phyloP scores from a whole-genome alignment of 129 eudicot genomes.

The Chrysanthemum makinoi region DNA sequence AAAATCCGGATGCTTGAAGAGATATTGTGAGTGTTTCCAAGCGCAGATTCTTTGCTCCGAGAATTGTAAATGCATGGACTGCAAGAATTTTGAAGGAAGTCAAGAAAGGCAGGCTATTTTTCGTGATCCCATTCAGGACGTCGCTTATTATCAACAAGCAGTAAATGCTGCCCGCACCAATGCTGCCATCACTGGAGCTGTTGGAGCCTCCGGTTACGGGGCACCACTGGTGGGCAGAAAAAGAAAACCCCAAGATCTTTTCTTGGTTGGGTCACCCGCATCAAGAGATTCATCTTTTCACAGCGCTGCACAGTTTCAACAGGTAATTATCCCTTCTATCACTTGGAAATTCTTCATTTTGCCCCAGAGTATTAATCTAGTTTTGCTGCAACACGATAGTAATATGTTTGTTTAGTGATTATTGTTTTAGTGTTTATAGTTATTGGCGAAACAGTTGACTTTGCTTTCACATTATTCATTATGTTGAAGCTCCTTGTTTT shows the following conservation, averaged over 20 bases:
- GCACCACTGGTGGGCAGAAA: slow-evolving; percentile 42
- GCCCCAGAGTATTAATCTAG: too few species aligned
- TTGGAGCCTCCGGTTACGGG: slow-evolving; percentile 53
- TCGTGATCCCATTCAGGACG: slow-evolving; percentile 34
- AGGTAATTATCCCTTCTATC: slow-evolving; percentile 29
- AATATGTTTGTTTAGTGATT: background rate
- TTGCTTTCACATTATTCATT: background rate
- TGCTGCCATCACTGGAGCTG: slow-evolving; percentile 64
- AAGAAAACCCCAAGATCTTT: slow-evolving; percentile 40
- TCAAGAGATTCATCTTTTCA: slow-evolving; percentile 28
- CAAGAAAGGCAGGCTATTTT: slow-evolving; percentile 67
- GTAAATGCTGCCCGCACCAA: slow-evolving; percentile 64
- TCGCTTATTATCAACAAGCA: slow-evolving; percentile 52
- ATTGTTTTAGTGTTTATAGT: background rate
- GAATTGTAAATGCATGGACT: slow-evolving; percentile 84
- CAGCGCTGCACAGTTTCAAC: slow-evolving; percentile 28
- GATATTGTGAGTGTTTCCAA: slow-evolving; percentile 90
- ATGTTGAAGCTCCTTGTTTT: too few species aligned
- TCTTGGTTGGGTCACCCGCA: slow-evolving; percentile 38
- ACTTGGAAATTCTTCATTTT: too few species aligned
- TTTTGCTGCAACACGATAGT: too few species aligned
- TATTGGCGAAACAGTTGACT: slow-evolving; percentile 16
- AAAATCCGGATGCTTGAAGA: slow-evolving; percentile 89
- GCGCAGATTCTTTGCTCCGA: slow-evolving; percentile 86
- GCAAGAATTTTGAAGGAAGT: slow-evolving; percentile 88